phyloP scores from a whole-genome alignment of 305 asterid genomes.

The Ruellia speciosa region DNA sequence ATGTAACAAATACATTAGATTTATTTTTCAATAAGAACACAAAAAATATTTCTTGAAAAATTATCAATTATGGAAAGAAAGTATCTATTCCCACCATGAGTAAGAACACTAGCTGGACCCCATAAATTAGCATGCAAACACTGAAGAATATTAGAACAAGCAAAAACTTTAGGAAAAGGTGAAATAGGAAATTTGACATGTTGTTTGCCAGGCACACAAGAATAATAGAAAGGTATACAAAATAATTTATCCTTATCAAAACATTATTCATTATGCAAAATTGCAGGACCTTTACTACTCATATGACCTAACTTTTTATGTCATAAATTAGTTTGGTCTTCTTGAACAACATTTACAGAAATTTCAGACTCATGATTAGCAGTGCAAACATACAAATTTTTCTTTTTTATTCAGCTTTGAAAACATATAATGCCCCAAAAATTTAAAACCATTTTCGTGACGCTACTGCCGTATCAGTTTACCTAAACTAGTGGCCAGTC shows the following conservation, averaged over 20 bases:
- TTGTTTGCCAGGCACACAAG: not conserved
- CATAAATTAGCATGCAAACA: not conserved
- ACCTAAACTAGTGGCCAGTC: too few species aligned
- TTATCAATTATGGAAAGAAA: not conserved
- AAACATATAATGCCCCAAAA: too few species aligned
- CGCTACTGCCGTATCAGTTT: too few species aligned
- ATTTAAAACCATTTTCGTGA: too few species aligned
- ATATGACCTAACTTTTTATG: not conserved
- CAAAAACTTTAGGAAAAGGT: not conserved
- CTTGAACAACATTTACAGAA: not conserved
- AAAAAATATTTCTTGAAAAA: not conserved
- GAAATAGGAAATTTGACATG: not conserved
- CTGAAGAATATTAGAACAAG: not conserved
- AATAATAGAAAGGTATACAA: not conserved
- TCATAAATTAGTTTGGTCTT: not conserved
- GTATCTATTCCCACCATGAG: not conserved
- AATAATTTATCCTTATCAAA: not conserved
- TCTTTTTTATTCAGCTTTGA: not conserved
- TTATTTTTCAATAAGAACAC: not conserved
- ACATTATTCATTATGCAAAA: not conserved
- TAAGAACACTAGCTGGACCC: not conserved
- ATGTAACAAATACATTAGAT: not conserved
- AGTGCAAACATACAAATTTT: not conserved
- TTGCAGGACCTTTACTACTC: not conserved
- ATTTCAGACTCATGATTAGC: not conserved